Conservation (phyloP, 164 flowering plant genomes). For the Vitis rotundifolia region DNA sequence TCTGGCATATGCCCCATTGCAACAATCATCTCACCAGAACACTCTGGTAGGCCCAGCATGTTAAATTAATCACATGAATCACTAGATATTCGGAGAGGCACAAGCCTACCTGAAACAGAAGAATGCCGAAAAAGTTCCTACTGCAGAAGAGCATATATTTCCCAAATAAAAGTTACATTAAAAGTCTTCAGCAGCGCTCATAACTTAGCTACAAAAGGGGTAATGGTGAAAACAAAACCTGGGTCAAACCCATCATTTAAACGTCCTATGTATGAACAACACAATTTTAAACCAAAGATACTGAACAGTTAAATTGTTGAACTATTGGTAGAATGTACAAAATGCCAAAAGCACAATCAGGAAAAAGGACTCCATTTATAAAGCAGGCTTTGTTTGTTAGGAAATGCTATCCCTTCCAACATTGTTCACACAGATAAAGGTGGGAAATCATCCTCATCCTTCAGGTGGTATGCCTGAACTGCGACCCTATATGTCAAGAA, state of each 20-base stretch:
- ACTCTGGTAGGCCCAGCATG: too few species aligned
- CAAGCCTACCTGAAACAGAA: not conserved
- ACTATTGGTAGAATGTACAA: conserved; percentile 26
- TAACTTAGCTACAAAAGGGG: not conserved
- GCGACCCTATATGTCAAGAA: conserved; percentile 32
- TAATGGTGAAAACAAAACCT: not conserved
- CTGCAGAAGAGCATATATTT: not conserved
- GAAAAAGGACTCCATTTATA: not conserved
- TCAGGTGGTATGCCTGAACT: conserved; percentile 42
- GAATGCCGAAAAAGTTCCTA: not conserved
- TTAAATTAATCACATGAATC: too few species aligned
- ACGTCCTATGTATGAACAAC: conserved; percentile 18
- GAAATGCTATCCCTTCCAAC: conserved; percentile 13
- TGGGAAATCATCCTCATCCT: conserved; percentile 70
- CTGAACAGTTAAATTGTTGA: too few species aligned
- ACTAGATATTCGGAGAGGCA: too few species aligned
- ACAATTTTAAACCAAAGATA: not conserved
- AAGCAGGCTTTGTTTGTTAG: conserved; percentile 19
- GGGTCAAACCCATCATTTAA: conserved; percentile 11
- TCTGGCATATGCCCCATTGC: too few species aligned
- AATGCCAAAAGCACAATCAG: conserved; percentile 5
- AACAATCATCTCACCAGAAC: too few species aligned
- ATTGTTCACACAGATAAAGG: conserved; percentile 45
- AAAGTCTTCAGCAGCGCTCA: not conserved
- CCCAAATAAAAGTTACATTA: conserved; percentile 9